phyloP scores from a whole-genome alignment of 2,329 filamentous ascomycete species.

The Fusarium temperatum region DNA sequence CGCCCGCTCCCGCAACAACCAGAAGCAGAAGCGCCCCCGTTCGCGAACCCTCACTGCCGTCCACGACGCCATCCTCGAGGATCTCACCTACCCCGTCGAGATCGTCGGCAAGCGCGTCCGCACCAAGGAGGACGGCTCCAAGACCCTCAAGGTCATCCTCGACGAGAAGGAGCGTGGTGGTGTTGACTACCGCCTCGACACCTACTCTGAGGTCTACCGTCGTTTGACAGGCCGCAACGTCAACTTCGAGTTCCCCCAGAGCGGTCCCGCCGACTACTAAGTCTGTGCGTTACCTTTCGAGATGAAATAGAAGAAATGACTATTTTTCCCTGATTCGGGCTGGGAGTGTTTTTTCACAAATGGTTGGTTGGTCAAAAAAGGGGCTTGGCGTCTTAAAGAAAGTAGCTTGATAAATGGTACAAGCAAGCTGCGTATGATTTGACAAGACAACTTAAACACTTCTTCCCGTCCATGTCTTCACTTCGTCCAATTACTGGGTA shows the following conservation, averaged over 20 bases:
- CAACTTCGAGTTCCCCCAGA: constrained; percentile 98
- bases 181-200: constrained; percentile 99
- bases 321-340: constrained; percentile 30
- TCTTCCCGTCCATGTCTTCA: constrained; percentile 38
- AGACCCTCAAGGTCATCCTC: constrained; percentile 98
- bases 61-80: constrained; percentile 96
- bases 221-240: constrained; percentile 95
- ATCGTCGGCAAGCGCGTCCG: constrained; percentile 99
- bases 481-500: constrained; percentile 50
- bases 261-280: constrained; percentile 82
- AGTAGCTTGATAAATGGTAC: constrained; percentile 60
- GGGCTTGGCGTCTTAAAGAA: constrained; percentile 61
- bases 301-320: constrained; percentile 29
- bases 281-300: constrained; percentile 43
- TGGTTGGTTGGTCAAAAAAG: constrained; percentile 52
- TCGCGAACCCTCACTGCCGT: constrained; percentile 98
- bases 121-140: constrained; percentile 98
- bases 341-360: constrained; percentile 49
- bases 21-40: constrained; percentile 98
- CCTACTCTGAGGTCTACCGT: constrained; percentile 99
- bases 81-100: constrained; percentile 99
- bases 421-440: constrained; percentile 57
- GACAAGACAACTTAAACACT: constrained; percentile 46
- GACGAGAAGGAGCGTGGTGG: constrained; percentile 99
- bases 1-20: constrained; percentile 92